phyloP scores from a whole-genome alignment of 2,329 filamentous ascomycete species.

The Lachnellula arida region DNA sequence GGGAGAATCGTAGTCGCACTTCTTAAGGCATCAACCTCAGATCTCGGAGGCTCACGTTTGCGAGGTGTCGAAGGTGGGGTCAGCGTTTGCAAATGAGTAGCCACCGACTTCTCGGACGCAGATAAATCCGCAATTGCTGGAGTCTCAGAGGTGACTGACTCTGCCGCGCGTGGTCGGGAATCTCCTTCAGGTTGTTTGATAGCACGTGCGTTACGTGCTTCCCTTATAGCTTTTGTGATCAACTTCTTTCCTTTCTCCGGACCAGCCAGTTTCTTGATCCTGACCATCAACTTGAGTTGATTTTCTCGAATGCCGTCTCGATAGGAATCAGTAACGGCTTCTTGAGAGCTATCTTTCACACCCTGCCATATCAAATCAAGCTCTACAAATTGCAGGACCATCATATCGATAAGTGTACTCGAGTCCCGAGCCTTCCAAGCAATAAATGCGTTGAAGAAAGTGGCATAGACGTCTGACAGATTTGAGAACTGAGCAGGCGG shows the following conservation, averaged over 20 bases:
- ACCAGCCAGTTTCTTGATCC: constrained; percentile 74
- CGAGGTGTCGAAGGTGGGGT: constrained; percentile 51
- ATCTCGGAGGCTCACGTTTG: constrained; percentile 13
- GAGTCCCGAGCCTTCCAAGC: constrained; percentile 81
- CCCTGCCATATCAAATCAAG: constrained; percentile 80
- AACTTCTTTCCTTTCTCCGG: constrained; percentile 64
- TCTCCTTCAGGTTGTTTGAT: constrained; percentile 65
- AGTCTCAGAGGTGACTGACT: constrained; percentile 36
- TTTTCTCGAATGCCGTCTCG: constrained; percentile 76
- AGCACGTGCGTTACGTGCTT: constrained; percentile 61
- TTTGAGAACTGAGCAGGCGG: constrained; percentile 57
- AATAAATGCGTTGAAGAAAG: constrained; percentile 74
- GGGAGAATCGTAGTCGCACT: constrained; percentile 51
- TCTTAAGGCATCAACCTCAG: constrained; percentile 27
- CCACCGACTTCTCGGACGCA: constrained; percentile 38
- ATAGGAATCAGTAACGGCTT: constrained; percentile 70
- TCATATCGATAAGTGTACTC: constrained; percentile 71
- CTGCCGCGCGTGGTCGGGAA: constrained; percentile 59
- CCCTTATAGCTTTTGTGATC: constrained; percentile 69
- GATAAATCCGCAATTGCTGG: constrained; percentile 38
- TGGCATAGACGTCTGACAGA: constrained; percentile 65
- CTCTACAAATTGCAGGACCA: constrained; percentile 83
- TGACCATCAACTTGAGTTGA: constrained; percentile 71
- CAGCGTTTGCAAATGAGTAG: constrained; percentile 42
- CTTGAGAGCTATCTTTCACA: constrained; percentile 72